Evolutionary conservation across 73 alveolate genomes (phyloP), one percentile per base, ranked within the genome.

Genomic region (Paramecium tetraurelia): DNA sequence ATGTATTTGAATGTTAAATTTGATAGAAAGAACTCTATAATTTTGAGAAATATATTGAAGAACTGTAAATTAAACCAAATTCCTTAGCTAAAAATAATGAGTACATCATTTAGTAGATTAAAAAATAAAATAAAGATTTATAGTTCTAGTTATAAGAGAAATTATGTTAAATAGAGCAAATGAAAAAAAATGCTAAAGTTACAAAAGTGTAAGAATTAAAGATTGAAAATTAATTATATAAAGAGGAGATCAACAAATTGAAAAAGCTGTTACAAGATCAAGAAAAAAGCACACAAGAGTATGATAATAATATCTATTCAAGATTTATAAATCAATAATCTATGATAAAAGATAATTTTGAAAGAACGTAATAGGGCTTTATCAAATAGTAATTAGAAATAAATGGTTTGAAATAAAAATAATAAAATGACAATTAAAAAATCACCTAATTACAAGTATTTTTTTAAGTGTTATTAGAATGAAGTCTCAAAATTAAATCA

Each of bases 121-220:
- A 44, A 80, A 72, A 72, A 38, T 43, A 36, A 80, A 80, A 80
- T 44, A 80, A 80, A 46, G 70, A 80, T 44, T 48, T 80, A 80
- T 41, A 24, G 24, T 31, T 9, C 11, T 27, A 18, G 44, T 44
- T 80, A 44, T 40, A 40, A 18, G 90, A 80, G 57, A 80, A 80
- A 48, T 11, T 31, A 44, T 10, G 20, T 41, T 12, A 4, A 14
- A 80, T 80, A 9, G 90, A 80, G 12, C 38, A 44, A 80, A 31
- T 80, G 46, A 80, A 80, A 80, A 80, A 43, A 80, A 80, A 35
- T 43, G 20, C 21, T 22, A 80, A 80, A 24, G 76, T 80, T 41
- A 80, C 90, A n/a, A 80, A 35, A 80, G 22, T 44, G 1, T 48
- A 80, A 80, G 90, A 80, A 80, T 5, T 43, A 43, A 63, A 80